phyloP scores from a whole-genome alignment of 352 stramenopile species.

The Globisporangium paroecandrum region DNA sequence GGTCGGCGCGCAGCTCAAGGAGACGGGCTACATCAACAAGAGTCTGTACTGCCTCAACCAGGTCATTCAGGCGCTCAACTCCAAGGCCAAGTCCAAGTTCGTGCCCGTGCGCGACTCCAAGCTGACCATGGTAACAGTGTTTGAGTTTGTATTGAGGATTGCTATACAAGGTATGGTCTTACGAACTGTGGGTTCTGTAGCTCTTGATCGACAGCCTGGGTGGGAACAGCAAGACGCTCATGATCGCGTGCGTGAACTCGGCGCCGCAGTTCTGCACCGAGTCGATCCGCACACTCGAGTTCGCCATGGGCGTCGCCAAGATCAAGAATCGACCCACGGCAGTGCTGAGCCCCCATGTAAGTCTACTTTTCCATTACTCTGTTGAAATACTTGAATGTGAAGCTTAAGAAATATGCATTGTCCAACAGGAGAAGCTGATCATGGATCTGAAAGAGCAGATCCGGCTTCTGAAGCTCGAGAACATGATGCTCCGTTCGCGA shows the following conservation, averaged over 20 bases:
- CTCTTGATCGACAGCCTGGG: slow-evolving; percentile 70
- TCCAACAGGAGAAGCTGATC: slow-evolving; percentile 51
- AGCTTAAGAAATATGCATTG: background rate
- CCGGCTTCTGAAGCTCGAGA: slow-evolving; percentile 60
- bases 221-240: slow-evolving; percentile 73
- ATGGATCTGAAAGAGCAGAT: slow-evolving; percentile 68
- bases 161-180: too few species aligned
- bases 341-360: slow-evolving; percentile 50
- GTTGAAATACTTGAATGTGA: background rate
- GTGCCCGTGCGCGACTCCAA: slow-evolving; percentile 73
- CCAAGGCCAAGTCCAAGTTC: slow-evolving; percentile 49
- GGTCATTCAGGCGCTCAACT: slow-evolving; percentile 71
- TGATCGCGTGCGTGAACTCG: slow-evolving; percentile 72
- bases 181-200: slow-evolving; percentile 17
- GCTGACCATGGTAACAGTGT: slow-evolving; percentile 47
- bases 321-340: slow-evolving; percentile 73
- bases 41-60: slow-evolving; percentile 75
- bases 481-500: slow-evolving; percentile 59
- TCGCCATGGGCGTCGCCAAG: slow-evolving; percentile 76
- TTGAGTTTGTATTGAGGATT: background rate
- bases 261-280: slow-evolving; percentile 54
- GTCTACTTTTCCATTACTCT: too few species aligned
- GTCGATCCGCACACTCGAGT: slow-evolving; percentile 67
- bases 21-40: slow-evolving; percentile 78
- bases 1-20: slow-evolving; percentile 57